Base-by-base conservation (phyloP, 306 rosid species). In the Pachyrhizus erosus region DNA sequence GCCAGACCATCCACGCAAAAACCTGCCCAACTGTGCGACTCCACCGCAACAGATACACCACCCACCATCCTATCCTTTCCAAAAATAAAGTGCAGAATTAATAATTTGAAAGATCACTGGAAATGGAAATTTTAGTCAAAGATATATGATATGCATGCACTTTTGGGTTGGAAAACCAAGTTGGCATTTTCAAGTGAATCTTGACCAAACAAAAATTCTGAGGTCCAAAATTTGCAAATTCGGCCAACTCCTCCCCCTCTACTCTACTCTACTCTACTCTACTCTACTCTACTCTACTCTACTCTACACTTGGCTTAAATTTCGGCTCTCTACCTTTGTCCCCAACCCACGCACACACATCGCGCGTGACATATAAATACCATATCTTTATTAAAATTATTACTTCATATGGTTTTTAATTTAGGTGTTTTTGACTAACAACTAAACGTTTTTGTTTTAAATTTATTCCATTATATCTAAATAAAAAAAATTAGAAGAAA, bases 1-100 rank as follows among this genome's bases (percentile, higher is more conserved):
- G 94, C 86, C 60, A 91, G 78, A 24, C 92, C 92, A 71, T 91
- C 98, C 78, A 93, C 87, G 75, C 96, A 95, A 84, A 95, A 83
- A 84, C 94, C 89, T 4, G 97, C 95, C 7, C 91, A 81, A 27
- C 86, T 79, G 70, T 89, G 97, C n/a, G 97, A 89, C 39, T 95
- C 98, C 91, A 94, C 91, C 82, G 89, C 88, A 46, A 92, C 74
- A 57, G 92, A 87, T 54, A 93, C 70, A 83, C 90, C 97, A 73
- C 94, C 89, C 65, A 93, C 89, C 98, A 95, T 91, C 65, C 76
- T 86, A 58, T 4, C 55, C 55, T 49, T 15, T 49, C 21, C 61
- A n/a, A n/a, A n/a, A n/a, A n/a, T 66, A 21, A 55, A 21, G 29
- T 21, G 14, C 27, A 55, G 29, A 55, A 11, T 52, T 52, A 21